phyloP scores from a whole-genome alignment of 2,329 filamentous ascomycete species.

The Hypoxylon rubiginosum region DNA sequence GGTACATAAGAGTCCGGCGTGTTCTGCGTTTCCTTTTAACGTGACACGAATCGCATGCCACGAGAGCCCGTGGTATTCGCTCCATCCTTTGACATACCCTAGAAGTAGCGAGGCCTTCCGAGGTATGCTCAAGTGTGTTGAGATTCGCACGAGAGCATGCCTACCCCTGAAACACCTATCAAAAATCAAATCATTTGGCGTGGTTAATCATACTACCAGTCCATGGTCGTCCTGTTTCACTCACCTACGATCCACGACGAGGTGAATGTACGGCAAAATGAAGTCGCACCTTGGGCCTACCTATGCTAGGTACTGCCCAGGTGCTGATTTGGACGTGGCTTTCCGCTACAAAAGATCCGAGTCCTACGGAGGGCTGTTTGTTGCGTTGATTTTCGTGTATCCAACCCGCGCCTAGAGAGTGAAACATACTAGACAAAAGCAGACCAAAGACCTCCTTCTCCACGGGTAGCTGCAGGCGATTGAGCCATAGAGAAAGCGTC shows the following conservation, averaged over 20 bases:
- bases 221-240: constrained; percentile 12
- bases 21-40: constrained; percentile 25
- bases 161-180: constrained; percentile 30
- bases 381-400: constrained; percentile 34
- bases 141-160: constrained; percentile 18
- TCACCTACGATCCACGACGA: background rate
- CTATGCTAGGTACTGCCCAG: background rate
- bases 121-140: constrained; percentile 12
- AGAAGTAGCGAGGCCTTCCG: constrained; percentile 8
- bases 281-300: background rate
- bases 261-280: constrained; percentile 8
- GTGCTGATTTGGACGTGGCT: constrained; percentile 28
- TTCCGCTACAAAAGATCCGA: constrained; percentile 36
- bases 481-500: constrained; percentile 39
- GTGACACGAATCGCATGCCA: constrained; percentile 27
- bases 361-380: constrained; percentile 32
- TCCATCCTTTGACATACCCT: constrained; percentile 20
- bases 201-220: constrained; percentile 13
- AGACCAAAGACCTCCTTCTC: constrained; percentile 26
- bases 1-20: constrained; percentile 23
- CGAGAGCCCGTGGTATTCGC: constrained; percentile 12
- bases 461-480: constrained; percentile 39
- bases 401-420: constrained; percentile 34
- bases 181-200: constrained; percentile 12
- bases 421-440: constrained; percentile 35